Base-by-base conservation (phyloP, 2,329 filamentous ascomycete species). In the Daldinia sp. region DNA sequence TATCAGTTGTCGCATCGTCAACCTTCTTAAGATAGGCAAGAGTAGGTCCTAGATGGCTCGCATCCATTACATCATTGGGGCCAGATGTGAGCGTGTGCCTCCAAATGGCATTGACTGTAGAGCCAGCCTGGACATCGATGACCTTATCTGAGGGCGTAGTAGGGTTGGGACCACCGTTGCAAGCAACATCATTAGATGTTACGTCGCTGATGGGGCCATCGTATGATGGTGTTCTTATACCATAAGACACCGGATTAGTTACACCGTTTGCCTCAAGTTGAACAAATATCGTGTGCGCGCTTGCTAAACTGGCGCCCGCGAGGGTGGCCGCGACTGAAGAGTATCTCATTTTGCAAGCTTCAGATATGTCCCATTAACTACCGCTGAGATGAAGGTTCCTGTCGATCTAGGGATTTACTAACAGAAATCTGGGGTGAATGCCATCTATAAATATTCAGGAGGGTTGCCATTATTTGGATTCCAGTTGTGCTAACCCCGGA, bases 191-290 rank as follows among this genome's bases (percentile, higher is more conserved):
- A 74, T 86, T 82, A 60, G 84, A 85, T 15, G 81, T 82, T 10
- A 88, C 86, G 73, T 89, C 83, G 15, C 79, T 83, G 74, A 88
- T 87, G 55, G 86, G 86, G 18, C 86, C 85, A 72, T 88, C 85
- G 72, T 88, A 88, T n/a, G 74, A 77, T 2, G 86, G 85, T 7
- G 83, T 82, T 37, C 86, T 81, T 60, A 88, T 83, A n/a, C 80
- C 85, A 69, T 86, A 80, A 18, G 81, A 82, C 4, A 85, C 78
- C 7, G 84, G 82, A 63, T 84, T 79, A 44, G 80, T 82, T 2
- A 79, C 81, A 46, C 85, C 84, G 62, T 81, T 82, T 15, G 82
- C 77, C 54, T 83, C 71, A 9, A 77, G 71, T 53, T 77, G 75
- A 18, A 75, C 55, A 48, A 77, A 77, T n/a, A 77, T 77, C 0